These are phyloP conservation scores for Penicillium sp. DNA, from an alignment of 2,329 filamentous ascomycete genomes.

Conservation along the genomic window DNA sequence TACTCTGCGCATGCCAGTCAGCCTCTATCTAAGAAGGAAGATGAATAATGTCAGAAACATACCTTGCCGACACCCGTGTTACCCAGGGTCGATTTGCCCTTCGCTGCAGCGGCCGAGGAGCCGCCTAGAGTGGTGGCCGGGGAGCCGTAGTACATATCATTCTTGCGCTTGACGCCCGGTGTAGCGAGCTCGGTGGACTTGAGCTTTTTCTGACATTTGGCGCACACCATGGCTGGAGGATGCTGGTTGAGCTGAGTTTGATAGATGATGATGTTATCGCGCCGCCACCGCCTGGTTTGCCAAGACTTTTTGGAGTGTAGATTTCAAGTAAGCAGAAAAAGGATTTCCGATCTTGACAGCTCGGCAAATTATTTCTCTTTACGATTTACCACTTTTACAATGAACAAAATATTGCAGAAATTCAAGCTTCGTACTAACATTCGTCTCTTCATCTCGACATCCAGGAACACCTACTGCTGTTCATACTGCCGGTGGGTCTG, in stretches of 20 bases:
- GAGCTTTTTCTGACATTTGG: slow-evolving; percentile 59
- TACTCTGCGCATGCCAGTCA: slow-evolving; percentile 47
- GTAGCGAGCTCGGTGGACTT: slow-evolving; percentile 60
- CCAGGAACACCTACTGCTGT: neutral
- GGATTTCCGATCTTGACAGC: neutral
- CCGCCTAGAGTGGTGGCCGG: slow-evolving; percentile 39
- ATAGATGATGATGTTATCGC: slow-evolving; percentile 14
- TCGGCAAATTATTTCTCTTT: no score
- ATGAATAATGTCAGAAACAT: slow-evolving; percentile 10
- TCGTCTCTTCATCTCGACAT: neutral
- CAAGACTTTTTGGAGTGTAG: slow-evolving; percentile 7
- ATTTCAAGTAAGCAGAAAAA: neutral
- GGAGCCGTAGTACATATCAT: slow-evolving; percentile 62
- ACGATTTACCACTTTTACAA: no score
- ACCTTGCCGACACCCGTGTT: slow-evolving; percentile 59
- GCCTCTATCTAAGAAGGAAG: no score
- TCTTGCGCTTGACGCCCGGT: slow-evolving; percentile 63
- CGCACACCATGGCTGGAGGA: slow-evolving; percentile 54
- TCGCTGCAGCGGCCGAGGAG: slow-evolving; percentile 24
- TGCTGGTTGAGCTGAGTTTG: slow-evolving; percentile 3
- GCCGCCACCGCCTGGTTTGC: slow-evolving; percentile 18
- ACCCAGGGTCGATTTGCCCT: slow-evolving; percentile 48
- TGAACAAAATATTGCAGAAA: neutral
- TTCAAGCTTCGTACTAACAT: neutral
- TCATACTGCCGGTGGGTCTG: slow-evolving; percentile 3